Evolutionary conservation across 2,329 filamentous ascomycete genomes (phyloP).

Genomic region (Lecanicillium sp.): DNA sequence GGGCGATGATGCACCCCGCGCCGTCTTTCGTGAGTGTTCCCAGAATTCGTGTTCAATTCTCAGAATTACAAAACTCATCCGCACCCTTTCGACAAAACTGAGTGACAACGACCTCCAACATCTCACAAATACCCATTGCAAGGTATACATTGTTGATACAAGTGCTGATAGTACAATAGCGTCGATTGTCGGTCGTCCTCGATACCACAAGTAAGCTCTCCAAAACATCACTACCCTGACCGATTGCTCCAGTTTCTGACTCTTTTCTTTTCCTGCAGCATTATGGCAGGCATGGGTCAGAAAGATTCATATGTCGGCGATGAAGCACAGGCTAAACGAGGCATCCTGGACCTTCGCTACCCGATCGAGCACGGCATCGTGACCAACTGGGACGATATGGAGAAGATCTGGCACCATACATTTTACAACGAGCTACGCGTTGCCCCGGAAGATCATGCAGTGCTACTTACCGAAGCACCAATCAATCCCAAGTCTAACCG

Average conservation of each 20-base stretch:
- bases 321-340: slow-evolving; percentile 99
- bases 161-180: slow-evolving; percentile 42
- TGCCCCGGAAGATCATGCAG: slow-evolving; percentile 98
- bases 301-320: slow-evolving; percentile 99
- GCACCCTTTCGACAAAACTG: no score
- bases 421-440: slow-evolving; percentile 99
- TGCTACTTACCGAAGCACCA: slow-evolving; percentile 96
- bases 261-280: slow-evolving; percentile 51
- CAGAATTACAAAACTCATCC: no score
- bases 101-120: no score
- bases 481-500: slow-evolving; percentile 99
- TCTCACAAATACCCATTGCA: no score
- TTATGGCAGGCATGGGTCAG: slow-evolving; percentile 99
- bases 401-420: slow-evolving; percentile 99
- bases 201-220: slow-evolving; percentile 91
- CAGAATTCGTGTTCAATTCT: no score
- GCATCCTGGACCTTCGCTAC: slow-evolving; percentile 98
- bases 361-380: slow-evolving; percentile 99
- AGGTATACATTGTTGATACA: slow-evolving; percentile 2
- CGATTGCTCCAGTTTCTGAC: not conserved
- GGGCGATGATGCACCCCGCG: slow-evolving; percentile 99
- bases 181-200: slow-evolving; percentile 98
- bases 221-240: not conserved
- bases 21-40: slow-evolving; percentile 92
- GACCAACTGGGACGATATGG: slow-evolving; percentile 99